phyloP scores from a whole-genome alignment of 2,329 filamentous ascomycete genomes.

The Penicillium sclerotiorum region DNA sequence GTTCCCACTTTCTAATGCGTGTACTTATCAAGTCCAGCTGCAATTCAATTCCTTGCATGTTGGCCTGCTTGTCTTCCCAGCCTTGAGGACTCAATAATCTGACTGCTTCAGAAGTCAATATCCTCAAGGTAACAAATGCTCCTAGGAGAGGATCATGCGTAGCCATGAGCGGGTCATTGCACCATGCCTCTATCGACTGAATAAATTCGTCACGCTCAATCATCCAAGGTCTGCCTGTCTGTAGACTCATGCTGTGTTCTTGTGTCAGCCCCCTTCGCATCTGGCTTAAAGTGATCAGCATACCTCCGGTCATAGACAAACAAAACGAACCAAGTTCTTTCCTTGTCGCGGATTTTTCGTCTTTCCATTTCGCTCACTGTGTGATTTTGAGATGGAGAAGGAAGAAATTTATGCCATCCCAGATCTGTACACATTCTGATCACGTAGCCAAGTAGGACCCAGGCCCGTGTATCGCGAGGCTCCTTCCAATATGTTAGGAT shows the following conservation, averaged over 20 bases:
- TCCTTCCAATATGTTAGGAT: constrained; percentile 49
- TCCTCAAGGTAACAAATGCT: constrained; percentile 40
- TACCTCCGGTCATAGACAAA: constrained; percentile 47
- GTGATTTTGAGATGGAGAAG: not conserved
- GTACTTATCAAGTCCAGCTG: constrained; percentile 2
- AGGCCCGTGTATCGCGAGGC: constrained; percentile 44
- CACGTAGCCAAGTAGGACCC: constrained; percentile 43
- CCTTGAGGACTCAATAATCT: constrained; percentile 17
- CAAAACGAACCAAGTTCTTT: constrained; percentile 43
- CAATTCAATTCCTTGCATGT: constrained; percentile 3
- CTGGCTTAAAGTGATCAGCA: not conserved
- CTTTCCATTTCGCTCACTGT: constrained; percentile 19
- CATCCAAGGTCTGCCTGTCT: constrained; percentile 48
- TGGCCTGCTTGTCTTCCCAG: constrained; percentile 6
- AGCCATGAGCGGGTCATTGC: constrained; percentile 27
- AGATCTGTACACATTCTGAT: constrained; percentile 45
- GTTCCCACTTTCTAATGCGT: constrained; percentile 1
- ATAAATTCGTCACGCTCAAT: constrained; percentile 44
- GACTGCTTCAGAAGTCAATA: constrained; percentile 40
- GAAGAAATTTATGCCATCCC: constrained; percentile 2
- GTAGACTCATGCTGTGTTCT: constrained; percentile 41
- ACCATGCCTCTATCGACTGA: constrained; percentile 39
- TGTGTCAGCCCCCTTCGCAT: not conserved
- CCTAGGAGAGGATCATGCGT: constrained; percentile 38
- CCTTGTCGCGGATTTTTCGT: constrained; percentile 36